Evolutionary conservation across 139 green algal species (phyloP), one percentile per base, ranked within the genome.

Genomic region (Auxenochlorella pyrenoidosa): DNA sequence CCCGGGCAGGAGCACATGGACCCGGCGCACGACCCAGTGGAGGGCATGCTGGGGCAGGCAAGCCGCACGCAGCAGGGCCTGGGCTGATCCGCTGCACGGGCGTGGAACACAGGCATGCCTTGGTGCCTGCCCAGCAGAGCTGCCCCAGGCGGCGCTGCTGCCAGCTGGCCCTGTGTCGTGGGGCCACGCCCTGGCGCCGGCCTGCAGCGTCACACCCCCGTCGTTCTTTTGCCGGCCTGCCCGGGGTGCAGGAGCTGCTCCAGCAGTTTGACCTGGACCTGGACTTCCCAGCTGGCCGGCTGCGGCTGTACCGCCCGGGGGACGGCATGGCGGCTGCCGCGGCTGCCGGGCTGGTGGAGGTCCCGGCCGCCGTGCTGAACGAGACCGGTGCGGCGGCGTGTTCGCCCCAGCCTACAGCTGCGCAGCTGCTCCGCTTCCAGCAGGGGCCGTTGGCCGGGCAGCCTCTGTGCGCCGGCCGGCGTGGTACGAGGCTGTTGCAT

Each of bases 311-410:
- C 58, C 28, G 59, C 3, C 58, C 73, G 0, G 84, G 84, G 18
- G 84, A 88, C 30, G 84, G 84, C n/a, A 6, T 47, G 21, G 58
- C 54, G 5, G 84, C 34, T 5, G 84, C 84, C 12, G 73, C 60
- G 13, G 54, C 58, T 10, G 84, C 84, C 16, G 84, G 84, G 2
- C 75, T 88, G 24, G 59, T 82, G 3, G 58, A 83, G 28, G 54
- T 88, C 21, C 84, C 84, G 0, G 84, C 84, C 0, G 84, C 84
- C 3, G 84, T 88, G 75, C 75, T 88, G 30, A 88, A 88, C 59
- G 84, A 88, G 19, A 88, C 73, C 0, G 54, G 54, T 63, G 54
- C 15, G 13, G 6, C 8, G 8, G 12, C 47, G 12, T 18, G 47
- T 6, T 58, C 12, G 12, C 47, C 47, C 47, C 47, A 12, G n/a